Evolutionary conservation across 2,329 filamentous ascomycete genomes (phyloP).

Genomic region (Exophiala sp.): DNA sequence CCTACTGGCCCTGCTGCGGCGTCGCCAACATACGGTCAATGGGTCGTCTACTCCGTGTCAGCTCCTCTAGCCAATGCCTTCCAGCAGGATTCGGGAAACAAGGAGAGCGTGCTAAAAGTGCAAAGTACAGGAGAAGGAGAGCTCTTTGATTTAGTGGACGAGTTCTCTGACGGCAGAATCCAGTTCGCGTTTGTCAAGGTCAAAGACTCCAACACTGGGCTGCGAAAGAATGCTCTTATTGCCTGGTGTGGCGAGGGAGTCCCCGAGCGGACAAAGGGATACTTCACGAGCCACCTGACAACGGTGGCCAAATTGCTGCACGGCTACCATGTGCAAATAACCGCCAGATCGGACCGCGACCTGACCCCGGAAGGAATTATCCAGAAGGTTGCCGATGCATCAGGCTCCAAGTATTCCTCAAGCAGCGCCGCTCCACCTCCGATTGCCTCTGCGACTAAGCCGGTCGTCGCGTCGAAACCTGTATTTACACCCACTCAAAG

Average conservation of each 20-base stretch:
- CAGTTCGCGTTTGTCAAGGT: conserved; percentile 97
- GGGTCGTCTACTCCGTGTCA: conserved; percentile 90
- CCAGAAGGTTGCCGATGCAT: conserved; percentile 89
- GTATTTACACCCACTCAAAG: conserved; percentile 76
- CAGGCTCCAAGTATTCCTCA: conserved; percentile 85
- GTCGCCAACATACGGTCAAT: conserved; percentile 81
- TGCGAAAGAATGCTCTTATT: conserved; percentile 89
- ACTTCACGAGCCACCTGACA: conserved; percentile 90
- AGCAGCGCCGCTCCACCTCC: conserved; percentile 53
- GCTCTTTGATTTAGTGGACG: conserved; percentile 80
- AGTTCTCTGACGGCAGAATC: conserved; percentile 92
- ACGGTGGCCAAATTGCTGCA: conserved; percentile 88
- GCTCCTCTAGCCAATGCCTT: conserved; percentile 90
- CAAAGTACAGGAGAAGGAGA: conserved; percentile 92
- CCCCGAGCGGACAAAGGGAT: conserved; percentile 96
- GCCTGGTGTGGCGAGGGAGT: conserved; percentile 97
- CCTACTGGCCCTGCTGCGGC: conserved; percentile 52
- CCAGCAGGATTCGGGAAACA: conserved; percentile 69
- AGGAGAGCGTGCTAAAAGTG: conserved; percentile 93
- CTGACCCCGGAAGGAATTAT: conserved; percentile 82
- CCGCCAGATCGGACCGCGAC: conserved; percentile 83
- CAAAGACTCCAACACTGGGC: conserved; percentile 82
- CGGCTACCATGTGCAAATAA: conserved; percentile 96
- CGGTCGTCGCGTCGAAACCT: conserved; percentile 74
- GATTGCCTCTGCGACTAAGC: conserved; percentile 48